phyloP scores from a whole-genome alignment of 129 eudicot species.

The Saposhnikovia divaricata region DNA sequence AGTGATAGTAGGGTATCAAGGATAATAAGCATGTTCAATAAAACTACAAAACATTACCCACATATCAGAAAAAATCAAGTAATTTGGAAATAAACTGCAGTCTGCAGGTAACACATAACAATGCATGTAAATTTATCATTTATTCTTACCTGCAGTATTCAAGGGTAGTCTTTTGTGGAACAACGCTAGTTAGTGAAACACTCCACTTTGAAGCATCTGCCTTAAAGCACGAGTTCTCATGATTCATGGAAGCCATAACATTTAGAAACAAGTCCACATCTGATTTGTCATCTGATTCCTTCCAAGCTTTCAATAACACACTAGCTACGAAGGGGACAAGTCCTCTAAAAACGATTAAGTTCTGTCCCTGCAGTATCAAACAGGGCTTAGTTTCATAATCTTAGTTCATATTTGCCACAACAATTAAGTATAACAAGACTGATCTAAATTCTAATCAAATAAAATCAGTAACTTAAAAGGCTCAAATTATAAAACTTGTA shows the following conservation, averaged over 20 bases:
- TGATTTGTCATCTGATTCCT: conserved; percentile 47
- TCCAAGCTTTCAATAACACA: conserved; percentile 54
- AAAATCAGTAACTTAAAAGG: too few species aligned
- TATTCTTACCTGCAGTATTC: conserved; percentile 66
- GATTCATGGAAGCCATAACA: conserved; percentile 69
- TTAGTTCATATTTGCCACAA: too few species aligned
- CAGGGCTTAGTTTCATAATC: too few species aligned
- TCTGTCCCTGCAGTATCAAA: conserved; percentile 59
- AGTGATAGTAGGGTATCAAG: neutral
- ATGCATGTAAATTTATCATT: neutral
- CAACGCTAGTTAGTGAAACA: conserved; percentile 48
- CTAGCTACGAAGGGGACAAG: conserved; percentile 78
- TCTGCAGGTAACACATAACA: too few species aligned
- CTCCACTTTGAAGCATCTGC: conserved; percentile 63
- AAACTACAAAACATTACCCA: too few species aligned
- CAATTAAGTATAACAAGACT: too few species aligned
- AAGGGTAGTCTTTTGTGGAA: conserved; percentile 52
- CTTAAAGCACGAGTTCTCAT: conserved; percentile 79
- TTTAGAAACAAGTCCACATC: conserved; percentile 70
- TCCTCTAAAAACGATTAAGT: conserved; percentile 65
- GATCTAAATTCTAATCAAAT: too few species aligned
- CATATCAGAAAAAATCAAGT: neutral
- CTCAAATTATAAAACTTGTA: too few species aligned
- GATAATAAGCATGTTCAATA: neutral
- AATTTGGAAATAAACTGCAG: neutral